These are phyloP conservation scores for Grosmannia penicillata DNA, from an alignment of 2,329 filamentous ascomycete species.

Conservation along the genomic window DNA sequence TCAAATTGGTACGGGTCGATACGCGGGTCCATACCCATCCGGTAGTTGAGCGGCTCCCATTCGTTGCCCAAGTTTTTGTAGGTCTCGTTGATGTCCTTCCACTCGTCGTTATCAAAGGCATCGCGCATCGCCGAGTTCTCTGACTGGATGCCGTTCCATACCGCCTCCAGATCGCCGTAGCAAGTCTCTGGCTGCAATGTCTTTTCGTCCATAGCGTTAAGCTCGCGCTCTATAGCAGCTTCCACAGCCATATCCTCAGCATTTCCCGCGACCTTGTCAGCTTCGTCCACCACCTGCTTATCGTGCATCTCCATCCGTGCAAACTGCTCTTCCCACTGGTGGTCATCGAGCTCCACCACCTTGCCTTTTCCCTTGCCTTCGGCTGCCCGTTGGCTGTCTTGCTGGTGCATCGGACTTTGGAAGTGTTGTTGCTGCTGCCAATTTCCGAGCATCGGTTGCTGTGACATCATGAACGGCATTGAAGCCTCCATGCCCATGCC, in stretches of 20 bases:
- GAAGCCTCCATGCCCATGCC: slow-evolving; percentile 37
- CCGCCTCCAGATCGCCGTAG: slow-evolving; percentile 78
- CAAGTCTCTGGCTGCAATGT: slow-evolving; percentile 54
- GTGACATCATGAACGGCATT: slow-evolving; percentile 30
- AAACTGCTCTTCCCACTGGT: slow-evolving; percentile 95
- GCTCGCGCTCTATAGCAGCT: slow-evolving; percentile 64
- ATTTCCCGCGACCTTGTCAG: slow-evolving; percentile 58
- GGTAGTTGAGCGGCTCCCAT: slow-evolving; percentile 48
- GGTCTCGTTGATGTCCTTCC: slow-evolving; percentile 17
- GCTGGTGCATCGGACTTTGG: slow-evolving; percentile 23
- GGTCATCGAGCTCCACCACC: slow-evolving; percentile 84
- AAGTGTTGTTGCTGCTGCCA: slow-evolving; percentile 20
- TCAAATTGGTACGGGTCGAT: slow-evolving; percentile 91
- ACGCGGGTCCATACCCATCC: slow-evolving; percentile 55
- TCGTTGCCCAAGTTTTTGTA: slow-evolving; percentile 33
- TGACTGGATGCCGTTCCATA: slow-evolving; percentile 73
- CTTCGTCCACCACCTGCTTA: slow-evolving; percentile 42
- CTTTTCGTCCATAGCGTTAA: slow-evolving; percentile 67
- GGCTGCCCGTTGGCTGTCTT: slow-evolving; percentile 19
- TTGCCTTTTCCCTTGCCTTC: slow-evolving; percentile 58
- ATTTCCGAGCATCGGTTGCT: slow-evolving; percentile 26
- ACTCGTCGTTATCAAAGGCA: slow-evolving; percentile 56
- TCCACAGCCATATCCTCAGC: slow-evolving; percentile 33
- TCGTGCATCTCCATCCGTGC: slow-evolving; percentile 66
- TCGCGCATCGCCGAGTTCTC: slow-evolving; percentile 56